phyloP scores from a whole-genome alignment of 805 yeast genomes.

The Vanderwaltozyma yarrowii region DNA sequence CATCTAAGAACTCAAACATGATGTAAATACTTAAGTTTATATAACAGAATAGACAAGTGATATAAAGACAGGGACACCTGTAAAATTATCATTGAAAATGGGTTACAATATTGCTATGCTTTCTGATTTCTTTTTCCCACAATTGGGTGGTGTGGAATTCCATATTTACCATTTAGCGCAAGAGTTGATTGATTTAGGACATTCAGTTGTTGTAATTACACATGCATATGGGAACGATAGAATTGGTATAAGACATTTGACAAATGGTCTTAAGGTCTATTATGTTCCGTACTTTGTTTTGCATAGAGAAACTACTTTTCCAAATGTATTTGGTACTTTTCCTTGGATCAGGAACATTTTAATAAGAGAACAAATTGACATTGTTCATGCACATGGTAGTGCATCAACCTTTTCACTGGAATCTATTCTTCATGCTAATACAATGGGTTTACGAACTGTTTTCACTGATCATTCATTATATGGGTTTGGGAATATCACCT shows the following conservation, averaged over 20 bases:
- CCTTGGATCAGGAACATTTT: constrained; percentile 80
- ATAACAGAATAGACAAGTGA: no score
- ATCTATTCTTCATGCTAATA: constrained; percentile 79
- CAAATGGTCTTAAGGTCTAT: constrained; percentile 89
- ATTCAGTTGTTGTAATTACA: constrained; percentile 75
- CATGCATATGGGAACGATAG: constrained; percentile 73
- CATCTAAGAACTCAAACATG: no score
- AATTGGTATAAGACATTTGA: constrained; percentile 68
- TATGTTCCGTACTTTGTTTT: constrained; percentile 75
- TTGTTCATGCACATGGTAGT: constrained; percentile 94
- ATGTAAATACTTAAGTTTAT: no score
- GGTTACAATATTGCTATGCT: constrained; percentile 48
- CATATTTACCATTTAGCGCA: constrained; percentile 90
- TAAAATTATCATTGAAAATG: constrained; percentile 8
- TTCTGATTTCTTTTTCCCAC: constrained; percentile 96
- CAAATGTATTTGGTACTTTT: constrained; percentile 80
- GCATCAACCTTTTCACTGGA: constrained; percentile 81
- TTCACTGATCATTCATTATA: constrained; percentile 94
- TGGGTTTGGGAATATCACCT: constrained; percentile 81
- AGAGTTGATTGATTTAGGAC: constrained; percentile 68
- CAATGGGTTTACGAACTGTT: constrained; percentile 87
- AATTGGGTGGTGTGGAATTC: constrained; percentile 95
- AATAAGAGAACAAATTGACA: constrained; percentile 74
- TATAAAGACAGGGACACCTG: no score
- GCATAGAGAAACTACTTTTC: constrained; percentile 78